Conservation (phyloP, 345 rosid species). For the Stellera chamaejasme region DNA sequence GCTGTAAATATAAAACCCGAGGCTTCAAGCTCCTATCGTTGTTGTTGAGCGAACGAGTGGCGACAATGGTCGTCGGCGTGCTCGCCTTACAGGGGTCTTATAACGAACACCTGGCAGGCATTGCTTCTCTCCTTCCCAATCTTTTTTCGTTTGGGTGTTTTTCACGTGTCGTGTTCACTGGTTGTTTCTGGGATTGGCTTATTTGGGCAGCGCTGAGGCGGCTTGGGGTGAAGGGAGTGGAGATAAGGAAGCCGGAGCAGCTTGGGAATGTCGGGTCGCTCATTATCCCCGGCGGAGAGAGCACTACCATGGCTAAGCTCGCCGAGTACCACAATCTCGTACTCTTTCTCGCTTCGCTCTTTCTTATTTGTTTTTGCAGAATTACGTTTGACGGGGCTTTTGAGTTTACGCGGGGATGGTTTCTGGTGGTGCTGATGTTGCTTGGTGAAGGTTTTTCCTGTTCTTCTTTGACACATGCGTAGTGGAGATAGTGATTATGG, state of each 20-base stretch:
- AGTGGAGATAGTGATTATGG: too few relatives aligned
- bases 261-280: slow-evolving; percentile 60
- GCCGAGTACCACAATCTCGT: slow-evolving; percentile 72
- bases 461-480: too few relatives aligned
- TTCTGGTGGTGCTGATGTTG: too few relatives aligned
- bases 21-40: too few relatives aligned
- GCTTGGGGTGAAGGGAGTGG: slow-evolving; percentile 82
- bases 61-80: slow-evolving; percentile 64
- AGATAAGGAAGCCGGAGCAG: slow-evolving; percentile 86
- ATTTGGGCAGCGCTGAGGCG: slow-evolving; percentile 46
- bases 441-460: too few relatives aligned
- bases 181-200: not conserved
- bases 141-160: not conserved
- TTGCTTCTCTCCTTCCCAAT: not conserved
- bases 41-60: too few relatives aligned
- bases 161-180: not conserved
- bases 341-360: slow-evolving; percentile 7
- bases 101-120: slow-evolving; percentile 92
- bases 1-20: too few relatives aligned
- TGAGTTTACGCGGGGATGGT: too few relatives aligned
- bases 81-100: slow-evolving; percentile 96
- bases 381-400: not conserved
- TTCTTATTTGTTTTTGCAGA: not conserved
- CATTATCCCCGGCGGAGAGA: slow-evolving; percentile 97
- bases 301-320: slow-evolving; percentile 99